Conservation (phyloP, 1,139 yeast species). For the Meyerozyma guilliermondii region DNA sequence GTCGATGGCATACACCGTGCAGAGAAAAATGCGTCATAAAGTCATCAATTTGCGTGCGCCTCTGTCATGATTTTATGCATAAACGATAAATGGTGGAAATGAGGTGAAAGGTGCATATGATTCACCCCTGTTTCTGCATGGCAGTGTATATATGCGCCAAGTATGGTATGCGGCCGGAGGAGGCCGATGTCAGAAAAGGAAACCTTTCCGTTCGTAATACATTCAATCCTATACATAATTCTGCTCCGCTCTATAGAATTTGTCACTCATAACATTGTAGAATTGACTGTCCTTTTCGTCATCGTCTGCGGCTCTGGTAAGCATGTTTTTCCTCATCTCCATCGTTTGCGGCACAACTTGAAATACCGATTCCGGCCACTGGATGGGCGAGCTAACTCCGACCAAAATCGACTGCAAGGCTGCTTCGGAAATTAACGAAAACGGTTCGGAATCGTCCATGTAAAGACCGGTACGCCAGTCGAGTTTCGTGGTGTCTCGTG, state of each 20-base stretch:
- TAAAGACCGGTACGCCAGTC: not conserved
- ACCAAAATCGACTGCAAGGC: not conserved
- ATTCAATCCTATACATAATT: not conserved
- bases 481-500: not conserved
- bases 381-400: not conserved
- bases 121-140: too few relatives aligned
- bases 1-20: too few relatives aligned
- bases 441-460: constrained; percentile 1
- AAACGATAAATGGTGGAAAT: too few relatives aligned
- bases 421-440: not conserved
- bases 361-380: not conserved
- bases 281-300: not conserved
- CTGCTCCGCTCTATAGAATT: not conserved
- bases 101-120: too few relatives aligned
- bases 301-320: not conserved
- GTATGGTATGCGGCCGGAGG: not conserved
- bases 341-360: not conserved
- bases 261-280: not conserved
- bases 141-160: too few relatives aligned
- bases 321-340: not conserved
- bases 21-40: too few relatives aligned
- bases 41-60: too few relatives aligned
- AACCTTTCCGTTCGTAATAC: not conserved
- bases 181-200: not conserved
- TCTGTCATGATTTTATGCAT: too few relatives aligned